phyloP scores from a whole-genome alignment of 2,329 filamentous ascomycete genomes.

The Fusarium graminum region DNA sequence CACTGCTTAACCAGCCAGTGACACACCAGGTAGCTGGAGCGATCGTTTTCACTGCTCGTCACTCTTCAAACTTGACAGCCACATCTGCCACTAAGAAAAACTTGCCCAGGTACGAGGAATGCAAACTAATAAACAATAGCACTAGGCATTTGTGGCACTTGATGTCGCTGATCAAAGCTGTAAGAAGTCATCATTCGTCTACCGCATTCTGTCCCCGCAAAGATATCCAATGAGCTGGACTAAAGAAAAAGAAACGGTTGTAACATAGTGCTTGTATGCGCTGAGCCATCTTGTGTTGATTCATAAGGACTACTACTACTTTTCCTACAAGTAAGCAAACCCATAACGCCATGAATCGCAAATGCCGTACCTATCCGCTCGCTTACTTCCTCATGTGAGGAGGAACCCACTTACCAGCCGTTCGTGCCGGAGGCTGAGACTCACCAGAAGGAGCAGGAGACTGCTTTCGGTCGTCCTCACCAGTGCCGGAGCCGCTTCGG shows the following conservation, averaged over 20 bases:
- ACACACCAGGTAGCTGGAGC: background rate
- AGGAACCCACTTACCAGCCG: slow-evolving; percentile 72
- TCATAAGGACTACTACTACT: slow-evolving; percentile 47
- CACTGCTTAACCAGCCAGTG: background rate
- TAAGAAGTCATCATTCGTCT: slow-evolving; percentile 22
- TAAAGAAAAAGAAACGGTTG: slow-evolving; percentile 12
- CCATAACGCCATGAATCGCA: slow-evolving; percentile 56
- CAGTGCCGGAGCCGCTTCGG: slow-evolving; percentile 59
- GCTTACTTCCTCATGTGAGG: slow-evolving; percentile 56
- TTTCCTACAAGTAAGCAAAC: slow-evolving; percentile 54
- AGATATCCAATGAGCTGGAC: slow-evolving; percentile 24
- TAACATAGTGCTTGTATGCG: slow-evolving; percentile 47
- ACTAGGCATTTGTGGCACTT: slow-evolving; percentile 19
- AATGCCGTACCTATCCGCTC: slow-evolving; percentile 38
- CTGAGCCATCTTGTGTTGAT: slow-evolving; percentile 48
- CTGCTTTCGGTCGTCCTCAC: slow-evolving; percentile 54
- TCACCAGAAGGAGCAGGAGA: slow-evolving; percentile 62
- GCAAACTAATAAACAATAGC: slow-evolving; percentile 19
- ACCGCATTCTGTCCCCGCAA: slow-evolving; percentile 19
- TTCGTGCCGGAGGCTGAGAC: slow-evolving; percentile 65
- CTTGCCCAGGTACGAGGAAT: slow-evolving; percentile 28
- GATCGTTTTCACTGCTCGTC: background rate
- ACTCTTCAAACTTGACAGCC: slow-evolving; percentile 14
- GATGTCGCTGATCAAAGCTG: slow-evolving; percentile 12
- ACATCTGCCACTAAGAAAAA: slow-evolving; percentile 16